Base-by-base conservation (phyloP, 352 stramenopile genomes). In the Globisporangium recalcitrans region DNA sequence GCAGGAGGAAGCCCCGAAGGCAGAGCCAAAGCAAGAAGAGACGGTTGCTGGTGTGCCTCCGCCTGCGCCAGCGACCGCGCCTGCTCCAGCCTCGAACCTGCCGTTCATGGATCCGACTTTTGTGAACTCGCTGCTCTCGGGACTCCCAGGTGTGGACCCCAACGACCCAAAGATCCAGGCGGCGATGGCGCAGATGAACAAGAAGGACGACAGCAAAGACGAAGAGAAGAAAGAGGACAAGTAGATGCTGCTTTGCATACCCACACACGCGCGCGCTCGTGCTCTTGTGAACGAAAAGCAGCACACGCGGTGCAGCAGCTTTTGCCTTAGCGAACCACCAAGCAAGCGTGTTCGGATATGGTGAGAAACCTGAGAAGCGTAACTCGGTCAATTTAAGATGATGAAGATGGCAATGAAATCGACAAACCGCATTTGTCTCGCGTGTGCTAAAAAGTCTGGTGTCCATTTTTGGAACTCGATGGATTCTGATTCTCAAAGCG, bases 131-230 rank as follows among this genome's bases (percentile, higher is more conserved):
- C 67, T 98, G 62, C 74, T 98, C 40, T 89, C 76, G n/a, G 84
- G 87, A 16, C 71, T 97, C 26, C 87, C 85, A 16, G 91, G 91
- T 53, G 91, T 97, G 61, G 91, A 98, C 69, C 82, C 84, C 32
- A 97, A 97, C 70, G 89, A 98, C 69, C 90, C 91, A 4, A 91
- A 96, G 68, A 96, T 98, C 70, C 75, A 95, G 56, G 91, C 86
- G 3, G 89, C 88, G 10, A 96, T 97, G 82, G 82, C 81, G 38
- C 82, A 96, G 70, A 87, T 96, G 72, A 83, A 74, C 52, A 88
- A 89, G 67, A 85, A 90, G 63, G 73, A 88, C 59, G 84, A 85
- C 26, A 85, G 91, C 59, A 88, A 95, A 63, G 80, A 93, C 61
- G 80, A 83, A 51, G 77, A 94, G 57, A 73, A 94, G 74, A 90